Base-by-base conservation (phyloP, 139 green algal species). In the Chlorella sp. region DNA sequence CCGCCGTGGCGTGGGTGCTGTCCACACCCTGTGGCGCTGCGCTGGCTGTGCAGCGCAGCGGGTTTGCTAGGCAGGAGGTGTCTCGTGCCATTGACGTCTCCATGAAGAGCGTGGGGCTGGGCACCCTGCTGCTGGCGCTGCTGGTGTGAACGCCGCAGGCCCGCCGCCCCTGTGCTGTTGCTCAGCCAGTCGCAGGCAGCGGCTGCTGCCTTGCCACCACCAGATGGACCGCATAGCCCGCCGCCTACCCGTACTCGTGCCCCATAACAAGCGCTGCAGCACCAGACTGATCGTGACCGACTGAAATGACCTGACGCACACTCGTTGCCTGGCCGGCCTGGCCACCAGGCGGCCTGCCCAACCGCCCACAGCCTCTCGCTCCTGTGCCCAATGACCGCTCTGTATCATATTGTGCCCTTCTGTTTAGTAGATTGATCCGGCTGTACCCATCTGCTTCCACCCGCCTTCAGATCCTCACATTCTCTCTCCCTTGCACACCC, bases 111-210 rank as follows among this genome's bases (percentile, higher is more conserved):
- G 60, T 82, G 26, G 26, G 32, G 1, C 36, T 72, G 21, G 76
- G 76, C 76, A 82, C 76, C 4, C 26, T 82, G 76, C 57, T 82
- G 76, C 76, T 82, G 60, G 76, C 76, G 1, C 6, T 82, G 57
- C 76, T 82, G 56, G 55, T 70, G 16, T 81, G 32, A 74, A 34
- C 28, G 20, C 26, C 23, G 64, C 4, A 3, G 64, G n/a, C 64
- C 18, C 62, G 62, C 3, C 2, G 23, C 26, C 32, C n/a, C n/a
- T n/a, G n/a, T n/a, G n/a, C n/a, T n/a, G n/a, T n/a, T n/a, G n/a
- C n/a, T n/a, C n/a, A n/a, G n/a, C n/a, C n/a, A n/a, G n/a, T n/a
- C n/a, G n/a, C n/a, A n/a, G n/a, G n/a, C n/a, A n/a, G n/a, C n/a
- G n/a, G n/a, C n/a, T n/a, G n/a, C n/a, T n/a, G n/a, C n/a, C n/a